Conservation (phyloP, 2,329 filamentous ascomycete genomes). For the Tolypocladium amazonense region DNA sequence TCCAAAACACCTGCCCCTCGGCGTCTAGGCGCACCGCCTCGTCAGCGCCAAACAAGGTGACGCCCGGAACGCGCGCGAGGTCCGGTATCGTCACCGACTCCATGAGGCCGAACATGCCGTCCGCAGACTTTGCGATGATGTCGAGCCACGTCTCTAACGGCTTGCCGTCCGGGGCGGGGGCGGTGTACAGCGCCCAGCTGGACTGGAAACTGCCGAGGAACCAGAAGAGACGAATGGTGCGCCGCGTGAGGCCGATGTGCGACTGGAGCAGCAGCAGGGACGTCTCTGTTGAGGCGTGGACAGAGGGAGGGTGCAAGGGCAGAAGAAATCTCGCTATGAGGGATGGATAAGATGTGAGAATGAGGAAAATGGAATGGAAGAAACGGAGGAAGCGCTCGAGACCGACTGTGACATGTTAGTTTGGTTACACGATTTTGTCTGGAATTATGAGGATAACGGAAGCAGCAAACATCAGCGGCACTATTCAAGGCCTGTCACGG, state of each 20-base stretch:
- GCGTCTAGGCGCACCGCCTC: constrained; percentile 35
- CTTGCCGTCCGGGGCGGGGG: constrained; percentile 11
- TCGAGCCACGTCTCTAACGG: constrained; percentile 36
- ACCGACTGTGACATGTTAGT: constrained; percentile 30
- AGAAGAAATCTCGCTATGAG: constrained; percentile 23
- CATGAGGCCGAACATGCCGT: constrained; percentile 57
- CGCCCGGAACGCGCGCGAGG: constrained; percentile 27
- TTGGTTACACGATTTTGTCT: neutral
- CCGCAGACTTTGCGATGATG: constrained; percentile 44
- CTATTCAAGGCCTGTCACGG: neutral
- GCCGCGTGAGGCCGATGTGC: constrained; percentile 39
- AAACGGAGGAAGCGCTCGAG: constrained; percentile 51
- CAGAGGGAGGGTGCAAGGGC: constrained; percentile 9
- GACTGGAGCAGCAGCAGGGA: constrained; percentile 24
- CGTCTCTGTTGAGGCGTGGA: constrained; percentile 17
- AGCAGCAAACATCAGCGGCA: neutral
- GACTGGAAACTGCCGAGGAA: constrained; percentile 50
- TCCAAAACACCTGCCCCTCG: constrained; percentile 62
- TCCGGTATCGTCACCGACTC: constrained; percentile 55
- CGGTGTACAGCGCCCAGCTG: constrained; percentile 32
- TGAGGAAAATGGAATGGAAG: constrained; percentile 39
- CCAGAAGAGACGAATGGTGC: constrained; percentile 58
- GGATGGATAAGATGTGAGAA: constrained; percentile 34
- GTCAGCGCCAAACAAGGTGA: constrained; percentile 42
- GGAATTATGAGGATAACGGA: neutral